phyloP scores from a whole-genome alignment of 2,329 filamentous ascomycete species.

The Cytospora paraplurivora region DNA sequence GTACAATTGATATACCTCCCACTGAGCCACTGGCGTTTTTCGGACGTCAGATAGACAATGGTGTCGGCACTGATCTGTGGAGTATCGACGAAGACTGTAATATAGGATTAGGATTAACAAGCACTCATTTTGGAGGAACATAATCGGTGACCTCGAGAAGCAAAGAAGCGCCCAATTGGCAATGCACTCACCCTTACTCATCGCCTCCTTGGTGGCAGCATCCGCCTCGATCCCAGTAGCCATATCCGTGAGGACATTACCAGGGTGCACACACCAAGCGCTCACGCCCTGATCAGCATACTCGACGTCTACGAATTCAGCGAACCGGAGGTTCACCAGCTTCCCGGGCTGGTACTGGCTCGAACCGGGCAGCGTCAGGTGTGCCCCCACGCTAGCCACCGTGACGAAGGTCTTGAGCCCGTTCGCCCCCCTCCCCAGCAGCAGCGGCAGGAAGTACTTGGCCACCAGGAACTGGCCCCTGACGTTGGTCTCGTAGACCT shows the following conservation, averaged over 20 bases:
- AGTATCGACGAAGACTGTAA: conserved; percentile 8
- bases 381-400: conserved; percentile 44
- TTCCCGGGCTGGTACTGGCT: conserved; percentile 49
- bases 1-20: conserved; percentile 18
- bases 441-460: conserved; percentile 49
- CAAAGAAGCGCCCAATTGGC: too few species aligned
- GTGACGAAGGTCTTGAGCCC: conserved; percentile 45
- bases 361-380: conserved; percentile 33
- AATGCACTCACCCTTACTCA: conserved; percentile 9
- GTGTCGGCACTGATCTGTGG: conserved; percentile 19
- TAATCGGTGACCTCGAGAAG: too few species aligned
- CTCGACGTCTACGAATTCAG: conserved; percentile 48
- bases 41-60: conserved; percentile 13
- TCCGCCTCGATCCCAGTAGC: conserved; percentile 14
- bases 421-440: conserved; percentile 32
- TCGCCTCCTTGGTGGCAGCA: background rate
- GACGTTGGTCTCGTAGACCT: conserved; percentile 51
- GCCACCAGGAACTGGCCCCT: conserved; percentile 49
- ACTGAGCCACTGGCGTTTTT: conserved; percentile 19
- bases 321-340: conserved; percentile 47
- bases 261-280: conserved; percentile 47
- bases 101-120: background rate
- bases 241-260: conserved; percentile 43
- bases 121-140: too few species aligned
- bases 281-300: conserved; percentile 44